Percentiles rank a stretch among this genome's conserved stretches.
Conservation (phyloP, 2,329 filamentous ascomycete genomes). For the Hypoxylon sp. region DNA sequence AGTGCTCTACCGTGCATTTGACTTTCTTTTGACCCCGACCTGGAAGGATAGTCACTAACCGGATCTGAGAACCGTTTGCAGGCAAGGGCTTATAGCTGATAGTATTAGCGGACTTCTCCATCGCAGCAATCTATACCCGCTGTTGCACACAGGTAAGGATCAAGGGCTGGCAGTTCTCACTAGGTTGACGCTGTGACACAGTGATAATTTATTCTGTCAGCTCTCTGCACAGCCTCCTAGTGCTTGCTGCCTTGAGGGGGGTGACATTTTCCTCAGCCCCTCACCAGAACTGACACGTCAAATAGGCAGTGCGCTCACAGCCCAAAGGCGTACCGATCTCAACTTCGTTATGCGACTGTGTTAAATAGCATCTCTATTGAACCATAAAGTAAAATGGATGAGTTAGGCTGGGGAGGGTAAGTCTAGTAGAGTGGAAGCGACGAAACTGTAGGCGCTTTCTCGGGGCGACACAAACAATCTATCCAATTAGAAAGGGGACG, state of each 20-base stretch:
- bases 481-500: no score
- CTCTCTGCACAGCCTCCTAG: conserved; percentile 10
- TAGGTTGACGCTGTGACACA: background rate
- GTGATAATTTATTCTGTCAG: background rate
- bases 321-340: background rate
- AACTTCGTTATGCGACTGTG: background rate
- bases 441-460: background rate
- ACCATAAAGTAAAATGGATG: background rate
- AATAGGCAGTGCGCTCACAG: conserved; percentile 13
- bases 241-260: background rate
- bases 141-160: background rate
- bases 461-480: background rate
- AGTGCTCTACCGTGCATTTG: conserved; percentile 22
- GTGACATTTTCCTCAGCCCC: conserved; percentile 11
- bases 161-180: background rate
- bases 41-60: conserved; percentile 22
- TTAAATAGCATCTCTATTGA: background rate
- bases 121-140: background rate
- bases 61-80: conserved; percentile 27
- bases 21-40: conserved; percentile 4
- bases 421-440: background rate
- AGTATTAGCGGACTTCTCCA: conserved; percentile 10
- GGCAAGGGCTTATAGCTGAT: conserved; percentile 18
- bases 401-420: background rate
- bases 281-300: conserved; percentile 5